Evolutionary conservation across 768 basidiomycete genomes (phyloP).

Genomic region (Coprinopsis marcescibilis): DNA sequence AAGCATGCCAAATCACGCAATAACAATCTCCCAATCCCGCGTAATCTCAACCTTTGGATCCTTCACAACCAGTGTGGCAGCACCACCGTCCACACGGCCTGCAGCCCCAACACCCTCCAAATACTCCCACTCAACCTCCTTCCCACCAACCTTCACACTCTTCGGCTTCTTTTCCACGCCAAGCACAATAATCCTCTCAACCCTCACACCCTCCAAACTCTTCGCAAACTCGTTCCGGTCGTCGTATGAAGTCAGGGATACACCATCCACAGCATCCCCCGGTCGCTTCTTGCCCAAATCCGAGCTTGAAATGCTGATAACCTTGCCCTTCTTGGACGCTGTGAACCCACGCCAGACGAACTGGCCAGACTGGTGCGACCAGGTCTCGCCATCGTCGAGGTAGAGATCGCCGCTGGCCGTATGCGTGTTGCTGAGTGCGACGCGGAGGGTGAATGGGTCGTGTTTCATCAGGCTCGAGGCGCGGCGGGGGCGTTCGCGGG

Average conservation of each 20-base stretch:
- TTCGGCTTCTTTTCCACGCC: slow-evolving; percentile 63
- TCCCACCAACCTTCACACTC: slow-evolving; percentile 45
- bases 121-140: slow-evolving; percentile 65
- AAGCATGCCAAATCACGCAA: too few relatives aligned
- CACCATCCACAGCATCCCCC: slow-evolving; percentile 45
- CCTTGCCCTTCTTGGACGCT: slow-evolving; percentile 44
- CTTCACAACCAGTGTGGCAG: slow-evolving; percentile 70
- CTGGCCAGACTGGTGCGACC: slow-evolving; percentile 56
- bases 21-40: slow-evolving; percentile 60
- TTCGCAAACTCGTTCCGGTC: slow-evolving; percentile 63
- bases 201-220: slow-evolving; percentile 56
- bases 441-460: too few relatives aligned
- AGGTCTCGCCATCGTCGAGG: slow-evolving; percentile 90
- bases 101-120: slow-evolving; percentile 48
- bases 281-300: slow-evolving; percentile 47
- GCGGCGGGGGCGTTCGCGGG: slow-evolving; percentile 82
- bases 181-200: slow-evolving; percentile 78
- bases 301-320: slow-evolving; percentile 44
- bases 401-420: slow-evolving; percentile 82
- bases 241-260: slow-evolving; percentile 43
- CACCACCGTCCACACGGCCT: slow-evolving; percentile 55
- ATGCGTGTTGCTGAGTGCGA: slow-evolving; percentile 61
- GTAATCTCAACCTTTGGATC: slow-evolving; percentile 58
- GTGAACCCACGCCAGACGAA: slow-evolving; percentile 84
- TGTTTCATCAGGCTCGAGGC: slow-evolving; percentile 82